Conservation (phyloP, 2,329 filamentous ascomycete species). For the Chaetomium sp. region DNA sequence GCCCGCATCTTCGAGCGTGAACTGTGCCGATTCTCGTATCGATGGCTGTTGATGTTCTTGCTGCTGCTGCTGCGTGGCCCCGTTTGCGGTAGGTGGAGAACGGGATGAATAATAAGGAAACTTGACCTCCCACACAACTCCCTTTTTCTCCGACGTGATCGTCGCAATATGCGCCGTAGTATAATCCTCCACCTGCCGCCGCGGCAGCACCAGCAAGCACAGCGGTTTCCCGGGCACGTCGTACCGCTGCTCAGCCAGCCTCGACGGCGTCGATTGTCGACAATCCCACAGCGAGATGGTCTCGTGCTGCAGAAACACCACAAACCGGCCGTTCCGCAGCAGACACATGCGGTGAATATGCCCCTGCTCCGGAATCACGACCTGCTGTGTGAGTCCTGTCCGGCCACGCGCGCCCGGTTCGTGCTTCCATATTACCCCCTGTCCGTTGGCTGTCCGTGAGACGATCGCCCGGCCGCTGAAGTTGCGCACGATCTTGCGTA, state of each 20-base stretch:
- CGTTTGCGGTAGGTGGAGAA: conserved; percentile 5
- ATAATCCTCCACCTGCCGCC: conserved; percentile 48
- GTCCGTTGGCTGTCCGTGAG: conserved; percentile 70
- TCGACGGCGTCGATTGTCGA: conserved; percentile 48
- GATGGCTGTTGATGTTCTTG: conserved; percentile 28
- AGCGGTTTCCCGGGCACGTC: conserved; percentile 62
- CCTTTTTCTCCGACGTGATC: conserved; percentile 69
- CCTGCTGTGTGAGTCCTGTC: conserved; percentile 58
- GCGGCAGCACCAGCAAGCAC: conserved; percentile 70
- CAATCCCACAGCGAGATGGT: conserved; percentile 76
- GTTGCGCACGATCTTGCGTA: conserved; percentile 83
- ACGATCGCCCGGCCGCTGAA: conserved; percentile 73
- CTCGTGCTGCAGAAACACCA: conserved; percentile 70
- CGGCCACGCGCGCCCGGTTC: conserved; percentile 39
- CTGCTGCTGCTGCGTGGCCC: neutral
- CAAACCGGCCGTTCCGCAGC: conserved; percentile 67
- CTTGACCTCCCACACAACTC: conserved; percentile 72
- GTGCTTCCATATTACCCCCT: conserved; percentile 80
- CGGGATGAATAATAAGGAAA: conserved; percentile 44
- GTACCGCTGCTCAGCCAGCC: conserved; percentile 55
- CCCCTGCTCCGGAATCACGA: conserved; percentile 57
- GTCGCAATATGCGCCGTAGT: conserved; percentile 68
- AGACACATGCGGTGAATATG: conserved; percentile 77
- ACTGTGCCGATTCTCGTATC: conserved; percentile 63
- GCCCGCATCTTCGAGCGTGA: conserved; percentile 57